A percentile compares a stretch with the other conserved stretches of the same genome.
phyloP scores from a whole-genome alignment of 345 rosid genomes.

The Anastatica hierochuntica region DNA sequence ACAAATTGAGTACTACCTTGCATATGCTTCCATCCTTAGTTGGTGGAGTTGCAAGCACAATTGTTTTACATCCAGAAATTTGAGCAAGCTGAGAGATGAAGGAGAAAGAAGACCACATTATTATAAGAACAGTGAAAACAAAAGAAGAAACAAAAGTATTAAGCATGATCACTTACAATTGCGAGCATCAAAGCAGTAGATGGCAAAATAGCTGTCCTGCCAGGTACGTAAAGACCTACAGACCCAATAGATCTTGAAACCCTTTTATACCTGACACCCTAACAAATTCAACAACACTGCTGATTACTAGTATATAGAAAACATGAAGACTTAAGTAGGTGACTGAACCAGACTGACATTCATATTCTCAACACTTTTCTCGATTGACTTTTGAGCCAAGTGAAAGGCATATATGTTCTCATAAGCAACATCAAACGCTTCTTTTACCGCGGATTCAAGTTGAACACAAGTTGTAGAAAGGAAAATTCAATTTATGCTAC shows the following conservation, averaged over 20 bases:
- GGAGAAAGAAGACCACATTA: slow-evolving; percentile 5
- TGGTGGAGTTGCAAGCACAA: slow-evolving; percentile 90
- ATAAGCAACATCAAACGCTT: slow-evolving; percentile 91
- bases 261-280: slow-evolving; percentile 89
- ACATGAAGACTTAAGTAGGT: neutral
- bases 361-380: slow-evolving; percentile 65
- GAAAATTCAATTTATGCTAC: too few relatives aligned
- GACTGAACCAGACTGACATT: slow-evolving; percentile 41
- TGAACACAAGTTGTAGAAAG: too few relatives aligned
- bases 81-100: slow-evolving; percentile 60
- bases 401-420: slow-evolving; percentile 82
- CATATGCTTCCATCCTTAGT: slow-evolving; percentile 71
- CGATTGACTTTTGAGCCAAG: slow-evolving; percentile 63
- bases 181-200: slow-evolving; percentile 95
- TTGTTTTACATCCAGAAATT: slow-evolving; percentile 84
- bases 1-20: slow-evolving; percentile 52
- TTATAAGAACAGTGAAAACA: neutral
- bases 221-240: slow-evolving; percentile 93
- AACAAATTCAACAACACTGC: neutral
- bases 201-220: slow-evolving; percentile 90
- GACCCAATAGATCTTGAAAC: slow-evolving; percentile 81
- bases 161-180: slow-evolving; percentile 38
- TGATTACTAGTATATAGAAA: neutral
- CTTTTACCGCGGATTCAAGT: slow-evolving; percentile 50
- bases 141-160: neutral